A percentile compares a stretch with the other conserved stretches of the same genome.
phyloP scores from a whole-genome alignment of 73 alveolate species.

The Symbiodinium natans region DNA sequence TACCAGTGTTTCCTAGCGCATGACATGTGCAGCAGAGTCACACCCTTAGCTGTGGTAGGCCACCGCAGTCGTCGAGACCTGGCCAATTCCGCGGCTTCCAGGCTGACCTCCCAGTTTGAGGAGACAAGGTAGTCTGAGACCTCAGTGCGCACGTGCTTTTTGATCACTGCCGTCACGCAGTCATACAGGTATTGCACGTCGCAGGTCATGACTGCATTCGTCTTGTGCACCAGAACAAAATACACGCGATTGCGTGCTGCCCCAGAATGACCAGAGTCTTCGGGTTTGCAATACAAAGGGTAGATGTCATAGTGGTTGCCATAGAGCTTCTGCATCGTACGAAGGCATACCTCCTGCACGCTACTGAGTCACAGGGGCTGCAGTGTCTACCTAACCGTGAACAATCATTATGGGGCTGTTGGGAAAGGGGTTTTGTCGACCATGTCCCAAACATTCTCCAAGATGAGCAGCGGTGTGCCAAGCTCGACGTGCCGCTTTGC shows the following conservation, averaged over 20 bases:
- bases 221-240: background rate
- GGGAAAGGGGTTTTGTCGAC: no score
- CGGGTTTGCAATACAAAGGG: background rate
- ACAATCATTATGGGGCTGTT: no score
- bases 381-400: no score
- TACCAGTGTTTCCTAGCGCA: no score
- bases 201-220: background rate
- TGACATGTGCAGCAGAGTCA: no score
- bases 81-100: background rate
- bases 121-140: constrained; percentile 2
- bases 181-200: background rate
- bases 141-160: background rate
- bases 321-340: background rate
- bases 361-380: no score
- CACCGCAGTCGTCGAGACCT: background rate
- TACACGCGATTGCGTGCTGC: background rate
- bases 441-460: no score
- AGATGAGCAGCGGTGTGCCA: no score
- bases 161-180: background rate
- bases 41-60: no score
- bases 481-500: no score
- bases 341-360: background rate
- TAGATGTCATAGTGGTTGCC: background rate
- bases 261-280: constrained; percentile 1
- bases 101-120: background rate